Conservation (phyloP, 1,284 basidiomycete genomes). For the Anthracocystis setariae region DNA sequence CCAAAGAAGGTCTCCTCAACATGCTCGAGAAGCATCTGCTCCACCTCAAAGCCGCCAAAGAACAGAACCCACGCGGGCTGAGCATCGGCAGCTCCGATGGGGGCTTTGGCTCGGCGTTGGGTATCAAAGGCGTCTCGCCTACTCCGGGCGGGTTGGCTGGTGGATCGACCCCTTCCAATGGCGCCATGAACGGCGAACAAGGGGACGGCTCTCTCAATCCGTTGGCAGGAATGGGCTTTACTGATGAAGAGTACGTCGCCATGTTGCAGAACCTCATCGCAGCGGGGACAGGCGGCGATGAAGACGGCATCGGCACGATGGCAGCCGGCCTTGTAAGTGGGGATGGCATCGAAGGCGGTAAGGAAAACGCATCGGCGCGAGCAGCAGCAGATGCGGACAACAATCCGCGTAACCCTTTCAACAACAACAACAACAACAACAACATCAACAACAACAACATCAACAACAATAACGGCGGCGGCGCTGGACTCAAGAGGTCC, state of each 20-base stretch:
- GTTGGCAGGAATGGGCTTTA: constrained; percentile 61
- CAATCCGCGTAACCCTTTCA: neutral
- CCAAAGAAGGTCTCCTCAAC: constrained; percentile 85
- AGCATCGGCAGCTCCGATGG: constrained; percentile 3
- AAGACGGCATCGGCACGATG: constrained; percentile 22
- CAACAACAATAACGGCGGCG: no score
- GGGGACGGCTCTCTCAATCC: constrained; percentile 51
- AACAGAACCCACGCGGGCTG: constrained; percentile 15
- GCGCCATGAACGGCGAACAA: constrained; percentile 4
- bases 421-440: no score
- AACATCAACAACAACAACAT: no score
- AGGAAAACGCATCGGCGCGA: neutral
- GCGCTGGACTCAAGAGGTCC: neutral
- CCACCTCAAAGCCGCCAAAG: constrained; percentile 88
- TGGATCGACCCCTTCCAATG: constrained; percentile 1
- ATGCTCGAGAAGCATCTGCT: constrained; percentile 97
- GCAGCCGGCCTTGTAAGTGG: neutral
- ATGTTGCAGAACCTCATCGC: constrained; percentile 64
- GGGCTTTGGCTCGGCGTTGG: neutral
- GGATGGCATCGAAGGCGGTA: neutral
- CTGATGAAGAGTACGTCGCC: constrained; percentile 61
- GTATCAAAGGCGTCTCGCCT: constrained; percentile 10
- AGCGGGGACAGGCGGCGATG: constrained; percentile 41
- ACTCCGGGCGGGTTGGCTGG: constrained; percentile 1
- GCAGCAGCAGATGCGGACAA: neutral